Conservation (phyloP, 176 grass and related monocot genomes). For the Raddia guianensis region DNA sequence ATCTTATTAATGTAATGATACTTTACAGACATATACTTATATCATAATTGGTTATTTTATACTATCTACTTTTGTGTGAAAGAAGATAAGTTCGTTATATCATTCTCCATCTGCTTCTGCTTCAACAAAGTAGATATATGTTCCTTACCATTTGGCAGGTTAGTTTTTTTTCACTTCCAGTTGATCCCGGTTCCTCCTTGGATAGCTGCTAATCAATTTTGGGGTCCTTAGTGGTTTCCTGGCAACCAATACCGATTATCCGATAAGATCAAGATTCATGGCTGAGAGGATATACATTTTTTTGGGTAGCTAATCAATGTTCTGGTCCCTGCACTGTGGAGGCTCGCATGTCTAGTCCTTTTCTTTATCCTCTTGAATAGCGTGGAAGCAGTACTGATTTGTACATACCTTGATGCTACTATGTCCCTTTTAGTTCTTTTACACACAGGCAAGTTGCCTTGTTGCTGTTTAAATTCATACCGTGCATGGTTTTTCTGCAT, state of each 20-base stretch:
- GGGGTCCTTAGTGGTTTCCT: background rate
- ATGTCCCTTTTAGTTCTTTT: background rate
- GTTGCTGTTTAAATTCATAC: background rate
- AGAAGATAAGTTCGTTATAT: slow-evolving; percentile 20
- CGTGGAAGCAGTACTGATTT: slow-evolving; percentile 16
- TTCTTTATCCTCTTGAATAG: slow-evolving; percentile 28
- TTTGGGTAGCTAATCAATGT: slow-evolving; percentile 38
- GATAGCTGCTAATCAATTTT: slow-evolving; percentile 26
- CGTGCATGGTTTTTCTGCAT: slow-evolving; percentile 17
- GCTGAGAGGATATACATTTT: slow-evolving; percentile 18
- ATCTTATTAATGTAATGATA: background rate
- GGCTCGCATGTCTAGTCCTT: slow-evolving; percentile 17
- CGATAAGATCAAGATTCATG: slow-evolving; percentile 24
- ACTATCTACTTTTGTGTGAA: background rate
- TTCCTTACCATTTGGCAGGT: background rate
- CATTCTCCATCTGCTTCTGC: background rate
- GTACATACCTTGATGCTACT: slow-evolving; percentile 5
- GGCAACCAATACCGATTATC: background rate
- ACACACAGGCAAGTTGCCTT: background rate
- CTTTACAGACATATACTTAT: background rate
- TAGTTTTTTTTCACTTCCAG: slow-evolving; percentile 1
- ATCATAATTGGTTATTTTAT: background rate
- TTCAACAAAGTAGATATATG: slow-evolving; percentile 12
- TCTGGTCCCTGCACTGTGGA: slow-evolving; percentile 36
- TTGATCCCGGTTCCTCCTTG: background rate